phyloP scores from a whole-genome alignment of 73 alveolate species.

The Urostyla sp. region DNA sequence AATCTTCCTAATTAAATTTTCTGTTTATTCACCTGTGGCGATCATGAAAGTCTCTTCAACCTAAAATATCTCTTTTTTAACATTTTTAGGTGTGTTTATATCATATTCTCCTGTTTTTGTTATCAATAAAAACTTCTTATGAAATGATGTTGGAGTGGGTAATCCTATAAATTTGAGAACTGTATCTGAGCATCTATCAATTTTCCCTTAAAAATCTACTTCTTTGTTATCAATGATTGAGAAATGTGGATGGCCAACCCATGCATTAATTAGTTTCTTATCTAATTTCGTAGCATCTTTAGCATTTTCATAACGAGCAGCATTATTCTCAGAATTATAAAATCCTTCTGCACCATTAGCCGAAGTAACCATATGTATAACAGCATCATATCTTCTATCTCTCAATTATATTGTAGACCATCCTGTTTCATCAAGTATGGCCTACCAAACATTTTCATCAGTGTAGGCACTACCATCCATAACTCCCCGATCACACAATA shows the following conservation, averaged over 20 bases:
- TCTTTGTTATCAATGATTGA: conserved; percentile 75
- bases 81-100: conserved; percentile 59
- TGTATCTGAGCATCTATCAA: conserved; percentile 60
- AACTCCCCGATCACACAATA: conserved; percentile 85
- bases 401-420: conserved; percentile 78
- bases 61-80: conserved; percentile 70
- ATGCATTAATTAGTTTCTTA: conserved; percentile 68
- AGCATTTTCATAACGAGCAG: conserved; percentile 74
- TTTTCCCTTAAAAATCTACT: conserved; percentile 72
- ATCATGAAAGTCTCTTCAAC: conserved; percentile 81
- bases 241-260: conserved; percentile 89
- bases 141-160: conserved; percentile 64
- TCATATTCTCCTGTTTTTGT: conserved; percentile 56
- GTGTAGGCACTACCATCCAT: conserved; percentile 89
- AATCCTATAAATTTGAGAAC: conserved; percentile 72
- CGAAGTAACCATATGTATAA: conserved; percentile 81
- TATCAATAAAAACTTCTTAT: conserved; percentile 65
- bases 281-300: conserved; percentile 79
- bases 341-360: conserved; percentile 87
- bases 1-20: conserved; percentile 70
- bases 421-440: conserved; percentile 77
- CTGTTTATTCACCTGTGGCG: conserved; percentile 55
- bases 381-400: conserved; percentile 83
- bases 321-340: conserved; percentile 70
- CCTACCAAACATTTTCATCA: conserved; percentile 76